Percentiles rank a stretch among this genome's conserved stretches.
Evolutionary conservation across 495 filamentous ascomycete species (phyloP).

Genomic region (Hypoxylon subgilvum): DNA sequence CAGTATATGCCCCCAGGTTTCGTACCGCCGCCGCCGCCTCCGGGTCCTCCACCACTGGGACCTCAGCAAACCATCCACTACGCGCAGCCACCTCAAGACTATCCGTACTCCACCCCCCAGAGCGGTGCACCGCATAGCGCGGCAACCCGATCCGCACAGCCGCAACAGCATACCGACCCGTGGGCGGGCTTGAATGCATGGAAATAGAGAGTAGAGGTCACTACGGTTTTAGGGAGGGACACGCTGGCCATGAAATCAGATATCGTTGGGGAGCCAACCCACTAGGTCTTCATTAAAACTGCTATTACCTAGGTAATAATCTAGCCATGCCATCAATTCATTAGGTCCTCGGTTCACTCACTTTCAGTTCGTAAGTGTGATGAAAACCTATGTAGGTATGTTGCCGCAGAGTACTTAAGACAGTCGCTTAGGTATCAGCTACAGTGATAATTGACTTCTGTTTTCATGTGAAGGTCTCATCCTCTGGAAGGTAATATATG

Average conservation of each 20-base stretch:
- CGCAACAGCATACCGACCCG: conserved; percentile 64
- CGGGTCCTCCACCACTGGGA: conserved; percentile 75
- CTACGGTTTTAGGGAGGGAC: conserved; percentile 20
- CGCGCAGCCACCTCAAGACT: conserved; percentile 54
- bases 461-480: too few species aligned
- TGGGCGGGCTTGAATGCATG: conserved; percentile 88
- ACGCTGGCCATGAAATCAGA: conserved; percentile 18
- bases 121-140: conserved; percentile 44
- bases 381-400: conserved; percentile 6
- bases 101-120: conserved; percentile 43
- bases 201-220: conserved; percentile 62
- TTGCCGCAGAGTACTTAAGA: too few species aligned
- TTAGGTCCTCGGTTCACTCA: conserved; percentile 2
- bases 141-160: conserved; percentile 52
- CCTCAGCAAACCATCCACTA: conserved; percentile 69
- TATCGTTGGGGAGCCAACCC: conserved; percentile 16
- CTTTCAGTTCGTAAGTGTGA: conserved; percentile 7
- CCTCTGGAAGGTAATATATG: too few species aligned
- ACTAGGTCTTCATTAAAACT: conserved; percentile 5
- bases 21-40: conserved; percentile 88
- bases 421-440: too few species aligned
- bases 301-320: conserved; percentile 6
- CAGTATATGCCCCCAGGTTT: conserved; percentile 77
- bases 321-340: conserved; percentile 3
- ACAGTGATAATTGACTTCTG: too few species aligned